phyloP scores from a whole-genome alignment of 345 rosid species.

The Syzygium oleosum region DNA sequence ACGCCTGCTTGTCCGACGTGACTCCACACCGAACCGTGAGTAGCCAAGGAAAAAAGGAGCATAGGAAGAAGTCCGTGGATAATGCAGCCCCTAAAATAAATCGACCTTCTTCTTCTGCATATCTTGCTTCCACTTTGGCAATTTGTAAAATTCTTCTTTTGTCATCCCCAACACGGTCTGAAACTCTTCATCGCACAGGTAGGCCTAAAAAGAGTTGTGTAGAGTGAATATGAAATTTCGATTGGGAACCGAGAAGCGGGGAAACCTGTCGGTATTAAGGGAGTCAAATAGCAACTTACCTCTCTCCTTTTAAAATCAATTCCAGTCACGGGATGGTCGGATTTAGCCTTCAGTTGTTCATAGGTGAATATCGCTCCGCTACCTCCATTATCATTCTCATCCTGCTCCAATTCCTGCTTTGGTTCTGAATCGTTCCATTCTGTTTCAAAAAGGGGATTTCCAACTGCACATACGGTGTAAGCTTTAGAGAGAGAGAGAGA shows the following conservation, averaged over 20 bases:
- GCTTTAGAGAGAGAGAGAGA: background rate
- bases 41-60: background rate
- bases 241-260: background rate
- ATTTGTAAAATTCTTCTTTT: constrained; percentile 69
- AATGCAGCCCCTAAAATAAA: constrained; percentile 38
- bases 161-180: constrained; percentile 54
- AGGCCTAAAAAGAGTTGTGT: constrained; percentile 41
- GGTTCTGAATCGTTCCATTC: constrained; percentile 19
- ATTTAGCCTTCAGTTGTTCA: constrained; percentile 75
- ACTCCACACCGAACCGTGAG: background rate
- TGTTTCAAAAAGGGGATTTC: constrained; percentile 20
- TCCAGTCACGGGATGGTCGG: constrained; percentile 82
- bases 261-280: background rate
- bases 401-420: constrained; percentile 36
- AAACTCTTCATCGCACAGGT: constrained; percentile 81
- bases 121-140: constrained; percentile 99
- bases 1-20: background rate
- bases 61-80: background rate
- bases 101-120: constrained; percentile 77
- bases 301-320: constrained; percentile 92
- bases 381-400: constrained; percentile 21
- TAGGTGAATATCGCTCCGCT: constrained; percentile 53
- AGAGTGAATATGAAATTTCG: background rate
- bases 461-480: constrained; percentile 17
- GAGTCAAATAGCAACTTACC: constrained; percentile 34